Evolutionary conservation across 345 rosid species (phyloP), one percentile per base, ranked within the genome.

Genomic region (Populus ilicifolia): DNA sequence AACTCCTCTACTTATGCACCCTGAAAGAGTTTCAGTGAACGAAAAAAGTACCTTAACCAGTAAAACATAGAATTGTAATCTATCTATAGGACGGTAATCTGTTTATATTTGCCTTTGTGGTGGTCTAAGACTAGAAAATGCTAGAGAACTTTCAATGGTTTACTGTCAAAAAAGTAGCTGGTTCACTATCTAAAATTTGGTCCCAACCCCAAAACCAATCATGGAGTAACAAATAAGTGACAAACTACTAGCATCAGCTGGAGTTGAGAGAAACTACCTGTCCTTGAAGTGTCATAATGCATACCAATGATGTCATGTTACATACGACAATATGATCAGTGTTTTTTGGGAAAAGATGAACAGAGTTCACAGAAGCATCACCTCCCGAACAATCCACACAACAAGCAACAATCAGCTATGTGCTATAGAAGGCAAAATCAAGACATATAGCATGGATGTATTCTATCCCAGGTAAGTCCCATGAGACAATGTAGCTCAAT

Each of bases 331-430:
- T 89, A 82, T 91, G 99, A 81, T 96, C 93, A 8, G 94, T 80
- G 82, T 89, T 94, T 84, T 92, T 92, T 0, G 99, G 97, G 84
- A 87, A 92, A 80, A 96, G 84, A 87, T 91, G 98, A 83, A 94
- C 89, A 72, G 98, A 94, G 83, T 96, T 96, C 79, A 94, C 99
- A n/a, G 99, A 90, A 69, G 98, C 99, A 75, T 96, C 98, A 78
- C 93, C 95, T 70, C 98, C 98, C 99, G 94, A 83, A 54, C 71
- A 70, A 41, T 62, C 50, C 81, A 76, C 79, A 74, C 71, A 77
- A 70, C 39, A 50, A 70, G 41, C 66, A 68, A 69, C 30, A 77
- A 65, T 46, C 12, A 80, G 68, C 30, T 18, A 29, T 4, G 8
- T 35, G 13, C 20, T n/a, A 43, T 29, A 30, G 29, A 9, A 18